Percentiles rank a stretch among this genome's conserved stretches.
Conservation (phyloP, 257 asterid species). For the Plantago ovata region DNA sequence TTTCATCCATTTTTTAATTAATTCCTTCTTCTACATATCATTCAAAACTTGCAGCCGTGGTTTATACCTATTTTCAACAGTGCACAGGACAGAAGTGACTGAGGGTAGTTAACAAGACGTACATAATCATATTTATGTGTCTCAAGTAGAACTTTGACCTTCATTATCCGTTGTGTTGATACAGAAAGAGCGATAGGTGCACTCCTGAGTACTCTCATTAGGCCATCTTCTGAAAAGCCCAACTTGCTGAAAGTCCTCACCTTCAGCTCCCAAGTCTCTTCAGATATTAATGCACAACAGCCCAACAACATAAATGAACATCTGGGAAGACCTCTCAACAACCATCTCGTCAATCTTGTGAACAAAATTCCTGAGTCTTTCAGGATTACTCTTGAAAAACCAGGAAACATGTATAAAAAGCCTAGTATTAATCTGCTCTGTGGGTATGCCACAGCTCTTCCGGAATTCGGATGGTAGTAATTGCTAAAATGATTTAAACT, state of each 20-base stretch:
- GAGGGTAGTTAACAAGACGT: not conserved
- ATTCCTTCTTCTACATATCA: not conserved
- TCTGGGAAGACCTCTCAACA: not conserved
- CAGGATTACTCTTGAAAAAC: constrained; percentile 22
- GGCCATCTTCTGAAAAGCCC: constrained; percentile 9
- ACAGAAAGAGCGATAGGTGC: constrained; percentile 1
- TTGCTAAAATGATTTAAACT: no score
- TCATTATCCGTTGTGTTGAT: not conserved
- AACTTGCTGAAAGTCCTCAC: constrained; percentile 2
- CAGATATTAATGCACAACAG: constrained; percentile 5
- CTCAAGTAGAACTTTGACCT: not conserved
- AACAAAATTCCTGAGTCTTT: constrained; percentile 19
- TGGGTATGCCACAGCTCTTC: constrained; percentile 19
- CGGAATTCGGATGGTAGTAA: constrained; percentile 26
- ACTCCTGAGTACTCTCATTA: not conserved
- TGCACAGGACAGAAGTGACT: not conserved
- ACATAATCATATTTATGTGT: not conserved
- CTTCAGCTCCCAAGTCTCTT: constrained; percentile 10
- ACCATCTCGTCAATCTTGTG: constrained; percentile 17
- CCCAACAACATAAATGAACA: constrained; percentile 14
- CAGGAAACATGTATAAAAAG: constrained; percentile 18
- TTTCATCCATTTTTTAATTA: not conserved
- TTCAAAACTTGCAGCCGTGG: not conserved
- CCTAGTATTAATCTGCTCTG: not conserved
- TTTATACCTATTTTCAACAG: constrained; percentile 11